phyloP scores from a whole-genome alignment of 768 basidiomycete species.

The Pilatotrama ljubarskyi region DNA sequence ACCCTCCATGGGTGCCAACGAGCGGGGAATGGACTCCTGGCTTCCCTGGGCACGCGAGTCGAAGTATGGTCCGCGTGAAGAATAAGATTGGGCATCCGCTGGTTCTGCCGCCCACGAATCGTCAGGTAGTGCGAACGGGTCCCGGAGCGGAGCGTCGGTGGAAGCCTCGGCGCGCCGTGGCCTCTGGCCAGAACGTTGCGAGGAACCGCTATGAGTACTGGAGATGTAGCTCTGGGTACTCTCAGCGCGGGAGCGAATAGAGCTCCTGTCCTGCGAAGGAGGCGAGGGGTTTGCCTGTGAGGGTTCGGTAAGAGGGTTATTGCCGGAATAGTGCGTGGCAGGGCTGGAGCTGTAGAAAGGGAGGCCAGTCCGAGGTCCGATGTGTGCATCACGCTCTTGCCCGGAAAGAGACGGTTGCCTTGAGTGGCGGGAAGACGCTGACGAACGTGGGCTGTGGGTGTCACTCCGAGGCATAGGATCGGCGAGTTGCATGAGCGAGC shows the following conservation, averaged over 20 bases:
- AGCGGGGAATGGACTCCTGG: constrained; percentile 17
- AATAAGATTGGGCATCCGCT: background rate
- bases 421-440: constrained; percentile 13
- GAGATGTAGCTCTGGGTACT: constrained; percentile 5
- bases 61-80: constrained; percentile 1
- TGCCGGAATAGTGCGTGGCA: constrained; percentile 1
- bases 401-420: constrained; percentile 8
- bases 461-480: background rate
- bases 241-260: constrained; percentile 10
- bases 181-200: constrained; percentile 4
- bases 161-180: constrained; percentile 10
- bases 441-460: constrained; percentile 4
- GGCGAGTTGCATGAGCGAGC: constrained; percentile 12
- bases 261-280: background rate
- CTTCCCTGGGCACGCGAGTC: constrained; percentile 6
- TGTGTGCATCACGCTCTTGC: background rate
- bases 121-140: background rate
- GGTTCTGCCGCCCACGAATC: background rate
- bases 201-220: background rate
- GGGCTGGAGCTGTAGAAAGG: constrained; percentile 20
- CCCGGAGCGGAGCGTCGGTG: constrained; percentile 1
- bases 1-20: constrained; percentile 6
- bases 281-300: background rate
- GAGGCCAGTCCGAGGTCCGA: constrained; percentile 20
- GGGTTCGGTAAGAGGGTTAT: background rate